phyloP scores from a whole-genome alignment of 2,329 filamentous ascomycete genomes.

The Nemania serpens region DNA sequence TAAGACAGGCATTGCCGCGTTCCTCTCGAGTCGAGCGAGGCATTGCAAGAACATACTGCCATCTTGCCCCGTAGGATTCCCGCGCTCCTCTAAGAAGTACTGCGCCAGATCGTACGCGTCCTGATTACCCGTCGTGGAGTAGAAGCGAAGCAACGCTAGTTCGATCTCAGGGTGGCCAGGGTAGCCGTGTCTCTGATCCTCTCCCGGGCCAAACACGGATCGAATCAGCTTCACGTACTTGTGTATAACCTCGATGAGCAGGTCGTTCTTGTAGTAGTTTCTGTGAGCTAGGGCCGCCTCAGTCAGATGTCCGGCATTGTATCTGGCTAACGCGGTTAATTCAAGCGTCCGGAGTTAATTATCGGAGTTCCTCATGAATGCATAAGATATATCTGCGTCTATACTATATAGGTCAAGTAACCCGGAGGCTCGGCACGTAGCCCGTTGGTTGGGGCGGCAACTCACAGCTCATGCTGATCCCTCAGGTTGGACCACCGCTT shows the following conservation, averaged over 20 bases:
- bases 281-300: conserved; percentile 63
- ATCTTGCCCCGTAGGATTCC: conserved; percentile 54
- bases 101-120: conserved; percentile 52
- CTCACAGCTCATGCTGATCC: conserved; percentile 65
- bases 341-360: neutral
- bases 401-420: neutral
- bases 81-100: conserved; percentile 64
- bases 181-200: conserved; percentile 59
- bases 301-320: conserved; percentile 65
- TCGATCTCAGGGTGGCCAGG: conserved; percentile 64
- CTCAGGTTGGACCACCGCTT: conserved; percentile 62
- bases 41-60: conserved; percentile 38
- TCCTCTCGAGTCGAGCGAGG: neutral
- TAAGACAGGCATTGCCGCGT: neutral
- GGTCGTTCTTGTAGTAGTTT: conserved; percentile 55
- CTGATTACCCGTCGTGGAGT: conserved; percentile 42
- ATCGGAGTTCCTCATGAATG: too few species aligned
- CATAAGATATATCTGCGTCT: too few species aligned
- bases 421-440: neutral
- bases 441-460: neutral
- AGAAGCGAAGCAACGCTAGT: conserved; percentile 47
- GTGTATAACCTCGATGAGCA: conserved; percentile 56
- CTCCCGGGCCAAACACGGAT: conserved; percentile 55
- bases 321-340: conserved; percentile 43
- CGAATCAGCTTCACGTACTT: conserved; percentile 60